These are phyloP conservation scores for Maudiozyma bulderi DNA, from an alignment of 805 yeast genomes.

Conservation along the genomic window DNA sequence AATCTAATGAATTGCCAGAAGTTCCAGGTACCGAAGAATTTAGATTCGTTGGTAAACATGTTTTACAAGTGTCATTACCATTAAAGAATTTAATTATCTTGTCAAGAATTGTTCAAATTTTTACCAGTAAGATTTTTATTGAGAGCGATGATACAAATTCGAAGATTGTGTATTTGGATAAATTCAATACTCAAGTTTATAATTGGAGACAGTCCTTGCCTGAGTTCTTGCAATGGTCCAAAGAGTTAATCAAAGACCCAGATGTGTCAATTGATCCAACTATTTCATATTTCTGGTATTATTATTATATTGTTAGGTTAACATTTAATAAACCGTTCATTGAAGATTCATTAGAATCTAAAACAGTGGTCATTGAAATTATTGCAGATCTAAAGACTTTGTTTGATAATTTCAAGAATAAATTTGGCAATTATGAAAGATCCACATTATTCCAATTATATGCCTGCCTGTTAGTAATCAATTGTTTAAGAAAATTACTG, in stretches of 20 bases:
- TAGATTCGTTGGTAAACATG: conserved; percentile 30
- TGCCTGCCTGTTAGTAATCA: conserved; percentile 26
- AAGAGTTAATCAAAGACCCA: conserved; percentile 30
- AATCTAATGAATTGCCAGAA: conserved; percentile 50
- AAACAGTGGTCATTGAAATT: conserved; percentile 21
- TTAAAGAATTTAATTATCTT: conserved; percentile 36
- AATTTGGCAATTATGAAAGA: conserved; percentile 18
- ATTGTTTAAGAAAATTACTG: conserved; percentile 19
- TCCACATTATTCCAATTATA: conserved; percentile 27
- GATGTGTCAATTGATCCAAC: conserved; percentile 45
- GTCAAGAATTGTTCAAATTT: conserved; percentile 32
- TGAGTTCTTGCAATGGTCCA: conserved; percentile 40
- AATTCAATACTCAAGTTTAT: conserved; percentile 41
- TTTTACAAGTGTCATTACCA: conserved; percentile 27
- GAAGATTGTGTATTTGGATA: conserved; percentile 29
- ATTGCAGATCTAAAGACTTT: conserved; percentile 23
- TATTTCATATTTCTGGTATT: conserved; percentile 42
- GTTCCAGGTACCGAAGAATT: conserved; percentile 55
- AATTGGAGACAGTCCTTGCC: conserved; percentile 46
- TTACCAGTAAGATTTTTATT: conserved; percentile 28
- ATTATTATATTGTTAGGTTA: conserved; percentile 48
- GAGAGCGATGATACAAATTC: conserved; percentile 27
- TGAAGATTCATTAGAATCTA: conserved; percentile 30
- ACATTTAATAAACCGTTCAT: conserved; percentile 54
- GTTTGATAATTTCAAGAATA: conserved; percentile 20